A percentile compares a stretch with the other conserved stretches of the same genome.
phyloP scores from a whole-genome alignment of 2,329 filamentous ascomycete genomes.

The Hypoxylon sp. region DNA sequence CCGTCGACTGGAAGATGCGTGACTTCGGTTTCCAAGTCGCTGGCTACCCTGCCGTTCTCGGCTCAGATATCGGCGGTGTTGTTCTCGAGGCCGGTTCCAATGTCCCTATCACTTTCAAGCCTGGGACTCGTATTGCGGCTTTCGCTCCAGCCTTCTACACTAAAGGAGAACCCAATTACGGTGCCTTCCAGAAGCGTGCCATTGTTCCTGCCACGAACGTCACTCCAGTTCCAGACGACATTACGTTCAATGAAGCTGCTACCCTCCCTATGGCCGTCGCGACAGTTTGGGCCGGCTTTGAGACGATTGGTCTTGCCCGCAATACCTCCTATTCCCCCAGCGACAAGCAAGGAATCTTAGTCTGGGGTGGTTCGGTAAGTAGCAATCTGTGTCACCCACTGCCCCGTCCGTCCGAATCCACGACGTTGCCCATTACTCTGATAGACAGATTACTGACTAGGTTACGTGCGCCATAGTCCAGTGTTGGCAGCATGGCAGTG shows the following conservation, averaged over 20 bases:
- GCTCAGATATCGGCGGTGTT: conserved; percentile 61
- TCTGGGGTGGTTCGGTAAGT: conserved; percentile 60
- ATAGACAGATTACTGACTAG: conserved; percentile 3
- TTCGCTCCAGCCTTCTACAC: conserved; percentile 60
- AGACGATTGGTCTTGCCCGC: conserved; percentile 55
- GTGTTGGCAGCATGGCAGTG: conserved; percentile 62
- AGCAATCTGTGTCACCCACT: not conserved
- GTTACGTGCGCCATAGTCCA: conserved; percentile 49
- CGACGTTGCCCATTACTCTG: not conserved
- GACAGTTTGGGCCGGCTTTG: conserved; percentile 59
- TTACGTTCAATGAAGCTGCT: conserved; percentile 60
- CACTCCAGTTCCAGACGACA: conserved; percentile 54
- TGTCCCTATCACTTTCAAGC: conserved; percentile 52
- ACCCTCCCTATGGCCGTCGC: conserved; percentile 58
- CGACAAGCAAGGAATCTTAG: conserved; percentile 56
- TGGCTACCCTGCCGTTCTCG: conserved; percentile 59
- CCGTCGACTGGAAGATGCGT: conserved; percentile 62
- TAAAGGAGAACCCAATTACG: conserved; percentile 61
- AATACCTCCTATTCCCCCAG: not conserved
- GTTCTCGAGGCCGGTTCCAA: conserved; percentile 60
- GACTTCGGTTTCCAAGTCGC: conserved; percentile 59
- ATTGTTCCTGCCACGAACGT: conserved; percentile 61
- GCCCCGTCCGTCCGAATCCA: not conserved
- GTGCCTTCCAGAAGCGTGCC: conserved; percentile 60
- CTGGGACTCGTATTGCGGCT: conserved; percentile 57